Base-by-base conservation (phyloP, 352 stramenopile genomes). In the Globisporangium canariense region DNA sequence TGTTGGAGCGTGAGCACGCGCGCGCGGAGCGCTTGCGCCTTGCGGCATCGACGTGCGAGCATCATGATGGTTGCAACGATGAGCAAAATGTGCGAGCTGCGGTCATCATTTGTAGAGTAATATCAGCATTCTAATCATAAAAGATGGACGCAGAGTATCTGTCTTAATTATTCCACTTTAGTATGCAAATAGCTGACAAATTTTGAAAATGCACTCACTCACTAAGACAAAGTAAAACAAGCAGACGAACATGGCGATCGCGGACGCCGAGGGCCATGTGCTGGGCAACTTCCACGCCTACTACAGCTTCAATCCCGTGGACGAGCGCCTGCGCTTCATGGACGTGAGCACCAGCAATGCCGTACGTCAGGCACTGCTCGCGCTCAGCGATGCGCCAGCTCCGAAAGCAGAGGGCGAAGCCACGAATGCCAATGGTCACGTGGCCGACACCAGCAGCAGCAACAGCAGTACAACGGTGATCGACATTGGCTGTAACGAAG, bases 401-500 rank as follows among this genome's bases (percentile, higher is more conserved):
- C 41, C 50, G 32, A 51, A 41, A 18, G 36, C 16, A 2, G 49
- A 43, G 16, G 52, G 61, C 11, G 38, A 30, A 5, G 54, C 32
- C 30, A 18, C n/a, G 51, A 58, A 56, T 2, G 65, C 67, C 18
- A 46, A 47, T 8, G 62, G 54, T 46, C 52, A 53, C 14, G 43
- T 7, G 36, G 11, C 13, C 40, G 40, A 18, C 41, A 16, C 41
- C 65, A 43, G 66, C 64, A 50, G 66, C 71, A 25, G 75, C 25
- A 43, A 65, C 64, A 50, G 66, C 71, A 25, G 75, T 18, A 64
- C 70, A 10, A 84, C 73, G 0, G 69, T 91, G 49, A 66, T 93
- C n/a, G 86, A 91, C 68, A 74, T 95, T 65, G 84, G 86, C 38
- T 93, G 86, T 67, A 93, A 94, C 58, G 86, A 94, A 89, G 84